Conservation (phyloP, 129 eudicot species). For the Tagetes patula region DNA sequence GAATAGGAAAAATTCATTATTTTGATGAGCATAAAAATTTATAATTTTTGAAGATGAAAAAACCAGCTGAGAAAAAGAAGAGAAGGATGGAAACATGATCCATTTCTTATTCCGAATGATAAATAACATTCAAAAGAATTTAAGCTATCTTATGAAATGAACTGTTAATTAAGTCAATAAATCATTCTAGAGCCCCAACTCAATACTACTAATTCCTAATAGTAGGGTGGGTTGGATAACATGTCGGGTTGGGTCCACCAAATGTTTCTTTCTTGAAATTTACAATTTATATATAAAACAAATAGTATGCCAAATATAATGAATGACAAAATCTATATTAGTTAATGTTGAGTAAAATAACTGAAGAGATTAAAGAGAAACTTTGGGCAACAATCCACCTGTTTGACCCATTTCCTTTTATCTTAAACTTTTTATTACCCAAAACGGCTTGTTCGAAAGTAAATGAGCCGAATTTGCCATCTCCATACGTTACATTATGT, state of each 20-base stretch:
- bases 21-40: conserved; percentile 1
- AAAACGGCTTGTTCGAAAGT: conserved; percentile 1
- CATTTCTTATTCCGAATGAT: background rate
- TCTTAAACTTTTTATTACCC: background rate
- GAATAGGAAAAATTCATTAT: background rate
- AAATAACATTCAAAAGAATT: background rate
- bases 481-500: background rate
- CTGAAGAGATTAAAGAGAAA: background rate
- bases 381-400: background rate
- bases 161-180: background rate
- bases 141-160: background rate
- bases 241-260: background rate
- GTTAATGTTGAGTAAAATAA: background rate
- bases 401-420: background rate
- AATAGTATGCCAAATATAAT: background rate
- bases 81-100: background rate
- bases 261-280: background rate
- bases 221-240: background rate
- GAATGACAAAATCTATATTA: background rate
- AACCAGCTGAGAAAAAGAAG: background rate
- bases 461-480: background rate
- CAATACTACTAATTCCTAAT: too few relatives aligned
- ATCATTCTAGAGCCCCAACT: background rate
- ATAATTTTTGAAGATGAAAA: background rate
- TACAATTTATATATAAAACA: background rate